A percentile compares a stretch with the other conserved stretches of the same genome.
phyloP scores from a whole-genome alignment of 169 alveolate genomes.

The Eimeria falciformis region DNA sequence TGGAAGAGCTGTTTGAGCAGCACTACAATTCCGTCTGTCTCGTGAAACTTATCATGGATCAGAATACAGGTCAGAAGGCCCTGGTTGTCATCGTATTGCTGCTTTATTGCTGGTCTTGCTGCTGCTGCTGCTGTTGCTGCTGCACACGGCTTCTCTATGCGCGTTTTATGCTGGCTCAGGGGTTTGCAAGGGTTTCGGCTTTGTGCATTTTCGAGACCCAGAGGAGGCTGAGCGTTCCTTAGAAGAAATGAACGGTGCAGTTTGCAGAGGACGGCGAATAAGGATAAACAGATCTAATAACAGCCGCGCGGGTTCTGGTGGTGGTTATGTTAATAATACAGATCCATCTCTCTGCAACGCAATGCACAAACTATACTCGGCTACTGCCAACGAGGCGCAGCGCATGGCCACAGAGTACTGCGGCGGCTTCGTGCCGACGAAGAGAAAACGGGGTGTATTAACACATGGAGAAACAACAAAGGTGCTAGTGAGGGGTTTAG shows the following conservation, averaged over 20 bases:
- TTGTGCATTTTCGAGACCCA: slow-evolving; percentile 68
- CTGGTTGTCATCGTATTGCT: background rate
- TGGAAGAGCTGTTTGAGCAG: slow-evolving; percentile 65
- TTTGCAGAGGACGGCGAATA: slow-evolving; percentile 59
- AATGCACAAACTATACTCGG: slow-evolving; percentile 60
- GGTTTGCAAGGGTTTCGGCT: slow-evolving; percentile 71
- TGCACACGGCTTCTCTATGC: background rate
- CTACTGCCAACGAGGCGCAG: slow-evolving; percentile 73
- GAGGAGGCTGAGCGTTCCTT: slow-evolving; percentile 74
- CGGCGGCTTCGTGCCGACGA: slow-evolving; percentile 25
- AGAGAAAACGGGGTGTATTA: slow-evolving; percentile 57
- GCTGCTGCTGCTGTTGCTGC: slow-evolving; percentile 18
- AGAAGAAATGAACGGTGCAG: slow-evolving; percentile 74
- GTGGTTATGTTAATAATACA: background rate
- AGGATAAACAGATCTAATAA: slow-evolving; percentile 49
- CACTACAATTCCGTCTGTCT: slow-evolving; percentile 50
- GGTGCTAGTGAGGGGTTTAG: slow-evolving; percentile 67
- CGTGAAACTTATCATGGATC: slow-evolving; percentile 71
- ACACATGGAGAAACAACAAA: slow-evolving; percentile 47
- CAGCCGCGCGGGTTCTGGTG: slow-evolving; percentile 4
- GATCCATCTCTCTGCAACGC: slow-evolving; percentile 63
- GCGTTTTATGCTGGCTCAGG: slow-evolving; percentile 21
- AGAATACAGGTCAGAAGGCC: slow-evolving; percentile 26
- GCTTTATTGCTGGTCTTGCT: background rate
- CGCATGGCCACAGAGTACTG: slow-evolving; percentile 61